phyloP scores from a whole-genome alignment of 2,329 filamentous ascomycete genomes.

The Nectriaceae sp. region DNA sequence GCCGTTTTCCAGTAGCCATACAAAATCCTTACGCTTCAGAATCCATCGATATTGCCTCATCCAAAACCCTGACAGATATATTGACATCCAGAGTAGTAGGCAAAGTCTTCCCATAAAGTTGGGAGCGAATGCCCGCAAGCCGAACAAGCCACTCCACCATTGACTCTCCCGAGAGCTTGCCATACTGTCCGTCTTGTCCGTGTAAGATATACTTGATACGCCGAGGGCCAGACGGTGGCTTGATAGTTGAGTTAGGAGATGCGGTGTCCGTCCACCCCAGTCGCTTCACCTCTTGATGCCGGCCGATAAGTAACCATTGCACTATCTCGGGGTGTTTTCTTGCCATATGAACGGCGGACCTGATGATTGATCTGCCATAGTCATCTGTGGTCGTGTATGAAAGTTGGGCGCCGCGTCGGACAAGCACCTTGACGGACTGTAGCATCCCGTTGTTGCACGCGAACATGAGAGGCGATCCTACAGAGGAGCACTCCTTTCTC shows the following conservation, averaged over 20 bases:
- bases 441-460: constrained; percentile 16
- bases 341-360: constrained; percentile 15
- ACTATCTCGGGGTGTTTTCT: constrained; percentile 15
- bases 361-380: constrained; percentile 9
- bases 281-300: constrained; percentile 12
- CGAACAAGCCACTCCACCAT: no score
- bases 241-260: background rate
- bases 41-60: no score
- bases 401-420: constrained; percentile 17
- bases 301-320: constrained; percentile 20
- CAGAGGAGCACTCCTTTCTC: constrained; percentile 12
- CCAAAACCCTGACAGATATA: no score
- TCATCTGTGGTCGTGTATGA: constrained; percentile 12
- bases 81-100: no score
- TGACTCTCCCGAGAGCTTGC: no score
- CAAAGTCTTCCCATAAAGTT: no score
- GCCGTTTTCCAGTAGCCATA: no score
- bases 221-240: constrained; percentile 19
- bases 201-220: background rate
- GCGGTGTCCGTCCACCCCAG: constrained; percentile 4
- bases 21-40: no score
- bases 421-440: constrained; percentile 19
- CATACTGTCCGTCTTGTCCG: background rate
- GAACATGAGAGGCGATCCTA: constrained; percentile 23
- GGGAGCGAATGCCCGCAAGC: no score